Evolutionary conservation across 2,329 filamentous ascomycete genomes (phyloP).

Genomic region (Microsporum ferrugineum): DNA sequence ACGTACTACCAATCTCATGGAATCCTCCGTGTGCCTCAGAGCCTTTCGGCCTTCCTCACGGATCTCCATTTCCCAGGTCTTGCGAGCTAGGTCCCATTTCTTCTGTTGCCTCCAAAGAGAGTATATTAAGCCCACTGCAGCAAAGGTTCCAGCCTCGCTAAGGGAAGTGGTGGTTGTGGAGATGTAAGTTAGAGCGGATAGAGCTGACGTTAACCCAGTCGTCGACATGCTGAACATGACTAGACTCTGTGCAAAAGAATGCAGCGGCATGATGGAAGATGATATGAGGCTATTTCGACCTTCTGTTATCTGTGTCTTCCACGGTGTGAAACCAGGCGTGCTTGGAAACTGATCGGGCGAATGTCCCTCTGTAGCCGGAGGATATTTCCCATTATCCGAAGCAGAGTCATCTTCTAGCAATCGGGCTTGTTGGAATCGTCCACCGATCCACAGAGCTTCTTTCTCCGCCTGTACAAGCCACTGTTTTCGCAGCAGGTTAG

Average conservation of each 20-base stretch:
- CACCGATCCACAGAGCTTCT: constrained; percentile 70
- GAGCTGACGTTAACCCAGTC: constrained; percentile 49
- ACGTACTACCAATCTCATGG: constrained; percentile 37
- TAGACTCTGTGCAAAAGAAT: constrained; percentile 60
- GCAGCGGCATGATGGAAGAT: constrained; percentile 58
- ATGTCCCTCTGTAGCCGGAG: neutral
- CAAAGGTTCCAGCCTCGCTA: constrained; percentile 50
- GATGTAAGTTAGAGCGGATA: constrained; percentile 46
- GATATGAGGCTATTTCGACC: constrained; percentile 55
- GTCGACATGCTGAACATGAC: constrained; percentile 66
- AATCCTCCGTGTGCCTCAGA: constrained; percentile 43
- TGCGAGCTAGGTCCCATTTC: constrained; percentile 45
- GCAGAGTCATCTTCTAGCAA: constrained; percentile 26
- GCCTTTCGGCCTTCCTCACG: constrained; percentile 48
- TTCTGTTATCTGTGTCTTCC: constrained; percentile 63
- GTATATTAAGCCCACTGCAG: constrained; percentile 47
- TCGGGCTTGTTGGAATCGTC: constrained; percentile 58
- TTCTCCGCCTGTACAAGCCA: constrained; percentile 73
- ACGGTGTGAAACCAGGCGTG: constrained; percentile 25
- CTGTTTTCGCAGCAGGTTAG: constrained; percentile 61
- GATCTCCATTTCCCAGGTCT: constrained; percentile 42
- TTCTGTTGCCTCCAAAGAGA: constrained; percentile 47
- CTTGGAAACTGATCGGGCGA: neutral
- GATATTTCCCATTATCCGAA: neutral
- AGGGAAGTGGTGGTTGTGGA: constrained; percentile 41